Evolutionary conservation across 1,284 basidiomycete genomes (phyloP).

Genomic region (Marasmius fiardii): DNA sequence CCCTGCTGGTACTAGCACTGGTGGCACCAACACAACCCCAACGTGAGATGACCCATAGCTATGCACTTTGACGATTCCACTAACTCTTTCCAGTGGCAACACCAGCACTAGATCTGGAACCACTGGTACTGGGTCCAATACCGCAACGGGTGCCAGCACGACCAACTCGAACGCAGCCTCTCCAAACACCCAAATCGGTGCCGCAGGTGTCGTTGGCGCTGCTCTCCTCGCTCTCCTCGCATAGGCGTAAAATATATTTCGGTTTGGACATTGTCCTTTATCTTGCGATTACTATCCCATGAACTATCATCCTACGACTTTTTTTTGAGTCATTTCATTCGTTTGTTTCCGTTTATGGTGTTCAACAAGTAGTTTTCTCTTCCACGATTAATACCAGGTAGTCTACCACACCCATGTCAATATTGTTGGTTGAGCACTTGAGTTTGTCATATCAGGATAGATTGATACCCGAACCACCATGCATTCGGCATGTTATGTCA

Average conservation of each 20-base stretch:
- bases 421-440: neutral
- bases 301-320: neutral
- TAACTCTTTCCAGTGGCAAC: constrained; percentile 10
- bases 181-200: constrained; percentile 32
- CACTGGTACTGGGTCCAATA: constrained; percentile 8
- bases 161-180: constrained; percentile 27
- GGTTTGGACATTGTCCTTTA: neutral
- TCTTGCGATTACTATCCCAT: neutral
- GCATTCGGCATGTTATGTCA: no score
- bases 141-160: constrained; percentile 12
- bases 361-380: neutral
- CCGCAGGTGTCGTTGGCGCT: constrained; percentile 44
- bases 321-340: neutral
- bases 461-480: neutral
- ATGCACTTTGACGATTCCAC: neutral
- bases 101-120: constrained; percentile 15
- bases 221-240: constrained; percentile 43
- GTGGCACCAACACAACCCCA: constrained; percentile 15
- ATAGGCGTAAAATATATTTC: constrained; percentile 20
- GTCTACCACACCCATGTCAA: neutral
- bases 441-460: neutral
- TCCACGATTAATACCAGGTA: neutral
- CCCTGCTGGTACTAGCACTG: constrained; percentile 15
- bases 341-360: neutral
- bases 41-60: no score